Base-by-base conservation (phyloP, 345 rosid genomes). In the Excoecaria agallocha region DNA sequence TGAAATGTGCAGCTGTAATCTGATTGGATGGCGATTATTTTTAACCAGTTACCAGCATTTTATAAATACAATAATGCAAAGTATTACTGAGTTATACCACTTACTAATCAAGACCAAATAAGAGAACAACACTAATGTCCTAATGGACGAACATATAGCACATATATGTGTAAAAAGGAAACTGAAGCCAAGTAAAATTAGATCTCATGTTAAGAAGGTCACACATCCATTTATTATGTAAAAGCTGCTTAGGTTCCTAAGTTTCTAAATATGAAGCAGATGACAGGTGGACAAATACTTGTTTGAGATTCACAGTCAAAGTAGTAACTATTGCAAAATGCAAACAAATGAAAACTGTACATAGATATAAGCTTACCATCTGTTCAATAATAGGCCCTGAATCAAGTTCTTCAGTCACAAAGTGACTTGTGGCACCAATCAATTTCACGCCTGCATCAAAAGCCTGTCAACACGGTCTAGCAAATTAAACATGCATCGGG, bases 341-440 rank as follows among this genome's bases (percentile, higher is more conserved):
- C 71, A 56, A 66, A 24, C 20, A 51, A 15, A 30, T 68, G 16
- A 69, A 19, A 69, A 52, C 30, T 50, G 24, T 35, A 35, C 0
- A 69, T 35, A 7, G 12, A 11, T 17, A 20, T 52, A 35, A 19
- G 71, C 37, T 76, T 78, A 93, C 99, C 99, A 93, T 91, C 82
- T 93, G 99, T 72, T 91, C 99, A 77, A 95, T 95, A 75, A 95
- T 93, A 66, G 99, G 94, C 69, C 99, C 99, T 22, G 85, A 85
- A 84, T 95, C 99, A 71, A 93, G 99, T 81, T 89, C 96, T 87
- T 93, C 97, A 3, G 96, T 90, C 74, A 95, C 97, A 68, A 94
- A 92, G 83, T 95, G 99, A 82, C 84, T 85, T 68, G 99, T 95
- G 61, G 99, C 98, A 70, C 99, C 99, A 45, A 95, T 95, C 67